Base-by-base conservation (phyloP, 2,329 filamentous ascomycete genomes). In the Thelonectria olida region DNA sequence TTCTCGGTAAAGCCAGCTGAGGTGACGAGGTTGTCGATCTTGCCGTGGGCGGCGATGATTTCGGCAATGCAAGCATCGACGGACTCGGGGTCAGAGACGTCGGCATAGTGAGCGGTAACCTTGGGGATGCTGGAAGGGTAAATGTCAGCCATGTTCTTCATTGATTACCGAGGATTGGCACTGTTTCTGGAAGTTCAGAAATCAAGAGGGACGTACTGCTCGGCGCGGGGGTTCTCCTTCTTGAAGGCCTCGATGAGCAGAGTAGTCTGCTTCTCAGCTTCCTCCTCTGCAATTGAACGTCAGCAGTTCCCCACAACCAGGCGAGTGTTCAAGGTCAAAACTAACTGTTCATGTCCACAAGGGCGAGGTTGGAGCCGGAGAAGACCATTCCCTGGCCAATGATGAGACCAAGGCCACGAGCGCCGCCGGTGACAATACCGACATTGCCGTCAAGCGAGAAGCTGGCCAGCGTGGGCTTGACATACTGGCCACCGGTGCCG, bases 1-100 rank as follows among this genome's bases (percentile, higher is more conserved):
- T 97, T 97, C 82, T 97, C 95, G 13, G 92, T 96, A 81, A 98
- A 97, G 45, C 95, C 95, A 50, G 95, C 95, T n/a, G 93, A 96
- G 23, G 95, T 97, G 71, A 98, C 94, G 23, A 98, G 86, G 78
- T 92, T 90, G 80, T 97, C 93, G 70, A 97, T 93, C 77, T 91
- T 90, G 78, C 90, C 90, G 75, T 97, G 94, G 25, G 72, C 68
- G 48, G 72, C 64, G 36, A 78, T 64, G 31, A 79, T 85, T 62
- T 93, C 90, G 36, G 83, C 81, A 67, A 97, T 84, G 69, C 91
- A 91, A 28, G 82, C 78, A 59, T 91, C 89, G 64, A 97, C 94
- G 7, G 92, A 95, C 49, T 89, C 86, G 20, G 90, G 90, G 70
- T 91, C 88, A 23, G 92, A 89, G 52, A 97, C 95, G 75, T 97